Conservation (phyloP, 1,139 yeast genomes). For the Geotrichum fermentans region DNA sequence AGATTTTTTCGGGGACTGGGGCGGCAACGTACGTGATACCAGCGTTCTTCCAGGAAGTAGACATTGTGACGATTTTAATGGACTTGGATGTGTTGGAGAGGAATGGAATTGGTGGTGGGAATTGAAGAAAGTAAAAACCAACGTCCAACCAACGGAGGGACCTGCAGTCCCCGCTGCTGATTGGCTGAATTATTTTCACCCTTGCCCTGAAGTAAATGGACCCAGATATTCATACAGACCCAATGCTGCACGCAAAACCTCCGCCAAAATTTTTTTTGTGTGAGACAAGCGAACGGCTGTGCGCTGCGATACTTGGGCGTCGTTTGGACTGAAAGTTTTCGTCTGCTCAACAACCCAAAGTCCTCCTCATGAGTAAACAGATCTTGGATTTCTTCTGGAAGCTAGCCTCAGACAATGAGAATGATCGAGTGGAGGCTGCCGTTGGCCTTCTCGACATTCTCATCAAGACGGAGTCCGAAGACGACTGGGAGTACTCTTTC, state of each 20-base stretch:
- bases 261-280: neutral
- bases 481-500: slow-evolving; percentile 80
- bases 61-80: slow-evolving; percentile 17
- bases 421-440: slow-evolving; percentile 72
- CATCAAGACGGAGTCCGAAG: slow-evolving; percentile 41
- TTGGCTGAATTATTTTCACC: slow-evolving; percentile 5
- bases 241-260: too few species aligned
- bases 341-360: neutral
- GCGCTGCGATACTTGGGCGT: too few species aligned
- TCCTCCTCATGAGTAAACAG: slow-evolving; percentile 12
- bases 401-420: slow-evolving; percentile 70
- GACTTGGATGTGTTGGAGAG: slow-evolving; percentile 1
- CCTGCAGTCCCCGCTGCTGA: neutral
- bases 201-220: slow-evolving; percentile 2
- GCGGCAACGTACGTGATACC: slow-evolving; percentile 32
- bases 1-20: neutral
- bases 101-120: neutral
- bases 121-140: neutral
- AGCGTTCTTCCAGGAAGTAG: slow-evolving; percentile 33
- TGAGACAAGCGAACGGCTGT: neutral
- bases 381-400: slow-evolving; percentile 63
- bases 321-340: neutral
- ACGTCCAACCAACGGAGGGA: neutral
- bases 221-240: neutral
- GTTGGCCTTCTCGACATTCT: slow-evolving; percentile 57